phyloP scores from a whole-genome alignment of 1,139 yeast genomes.

The Starmera stellimalicola region DNA sequence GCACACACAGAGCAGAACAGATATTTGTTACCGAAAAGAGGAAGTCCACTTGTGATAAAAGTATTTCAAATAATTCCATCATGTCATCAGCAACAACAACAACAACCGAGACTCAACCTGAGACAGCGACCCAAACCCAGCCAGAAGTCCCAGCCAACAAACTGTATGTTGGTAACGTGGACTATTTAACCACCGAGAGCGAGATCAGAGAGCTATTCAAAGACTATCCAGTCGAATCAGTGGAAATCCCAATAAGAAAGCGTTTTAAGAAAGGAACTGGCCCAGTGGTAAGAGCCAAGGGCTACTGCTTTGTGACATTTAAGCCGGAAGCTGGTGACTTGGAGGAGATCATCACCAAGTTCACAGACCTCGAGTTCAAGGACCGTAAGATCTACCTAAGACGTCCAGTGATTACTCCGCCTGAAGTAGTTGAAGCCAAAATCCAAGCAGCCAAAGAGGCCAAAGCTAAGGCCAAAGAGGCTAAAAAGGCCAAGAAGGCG shows the following conservation, averaged over 20 bases:
- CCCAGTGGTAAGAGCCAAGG: constrained; percentile 10
- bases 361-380: constrained; percentile 17
- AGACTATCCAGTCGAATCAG: constrained; percentile 11
- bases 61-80: too few species aligned
- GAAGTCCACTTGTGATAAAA: too few species aligned
- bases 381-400: constrained; percentile 16
- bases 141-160: constrained; percentile 7
- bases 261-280: constrained; percentile 5
- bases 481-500: not conserved
- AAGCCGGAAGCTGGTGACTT: constrained; percentile 10
- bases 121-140: constrained; percentile 2
- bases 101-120: not conserved
- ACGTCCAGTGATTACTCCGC: constrained; percentile 6
- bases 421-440: not conserved
- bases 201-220: constrained; percentile 17
- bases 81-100: too few species aligned
- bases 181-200: constrained; percentile 13
- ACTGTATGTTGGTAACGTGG: constrained; percentile 18
- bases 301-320: constrained; percentile 18
- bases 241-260: constrained; percentile 13
- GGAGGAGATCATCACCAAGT: constrained; percentile 14
- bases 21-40: too few species aligned
- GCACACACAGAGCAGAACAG: too few species aligned
- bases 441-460: not conserved
- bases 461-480: not conserved